phyloP scores from a whole-genome alignment of 768 basidiomycete genomes.

The Butyriboletus loyo region DNA sequence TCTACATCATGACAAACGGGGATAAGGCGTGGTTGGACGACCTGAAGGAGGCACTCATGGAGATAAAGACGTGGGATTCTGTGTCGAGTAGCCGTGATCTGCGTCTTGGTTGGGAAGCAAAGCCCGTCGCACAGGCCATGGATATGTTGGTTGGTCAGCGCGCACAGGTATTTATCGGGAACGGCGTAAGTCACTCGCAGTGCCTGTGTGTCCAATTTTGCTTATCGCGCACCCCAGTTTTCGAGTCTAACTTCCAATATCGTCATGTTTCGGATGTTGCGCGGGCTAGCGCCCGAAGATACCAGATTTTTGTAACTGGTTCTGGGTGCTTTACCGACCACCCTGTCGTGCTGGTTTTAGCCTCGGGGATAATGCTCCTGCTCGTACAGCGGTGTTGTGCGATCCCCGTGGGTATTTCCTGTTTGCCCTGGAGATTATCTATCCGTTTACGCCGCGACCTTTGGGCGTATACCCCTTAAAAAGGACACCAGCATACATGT shows the following conservation, averaged over 20 bases:
- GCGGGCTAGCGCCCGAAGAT: conserved; percentile 33
- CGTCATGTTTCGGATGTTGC: conserved; percentile 42
- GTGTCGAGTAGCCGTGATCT: conserved; percentile 57
- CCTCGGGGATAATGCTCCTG: background rate
- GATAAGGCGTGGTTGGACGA: conserved; percentile 46
- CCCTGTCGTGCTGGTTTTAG: background rate
- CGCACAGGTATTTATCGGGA: conserved; percentile 66
- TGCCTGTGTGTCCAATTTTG: background rate
- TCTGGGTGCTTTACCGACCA: background rate
- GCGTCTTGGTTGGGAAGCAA: conserved; percentile 49
- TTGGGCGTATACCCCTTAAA: background rate
- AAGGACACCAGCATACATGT: no score
- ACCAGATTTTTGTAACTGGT: conserved; percentile 40
- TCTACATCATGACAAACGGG: conserved; percentile 70
- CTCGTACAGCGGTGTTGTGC: background rate
- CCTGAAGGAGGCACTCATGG: conserved; percentile 39
- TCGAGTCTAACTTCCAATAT: conserved; percentile 49
- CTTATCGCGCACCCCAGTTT: conserved; percentile 31
- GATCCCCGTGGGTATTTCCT: background rate
- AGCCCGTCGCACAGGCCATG: conserved; percentile 53
- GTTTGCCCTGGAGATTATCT: background rate
- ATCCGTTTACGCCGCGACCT: background rate
- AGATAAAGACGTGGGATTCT: conserved; percentile 42
- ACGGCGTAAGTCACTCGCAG: conserved; percentile 50
- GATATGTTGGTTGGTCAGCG: conserved; percentile 69